phyloP scores from a whole-genome alignment of 176 grass and related monocot species.

The Lolium perenne region DNA sequence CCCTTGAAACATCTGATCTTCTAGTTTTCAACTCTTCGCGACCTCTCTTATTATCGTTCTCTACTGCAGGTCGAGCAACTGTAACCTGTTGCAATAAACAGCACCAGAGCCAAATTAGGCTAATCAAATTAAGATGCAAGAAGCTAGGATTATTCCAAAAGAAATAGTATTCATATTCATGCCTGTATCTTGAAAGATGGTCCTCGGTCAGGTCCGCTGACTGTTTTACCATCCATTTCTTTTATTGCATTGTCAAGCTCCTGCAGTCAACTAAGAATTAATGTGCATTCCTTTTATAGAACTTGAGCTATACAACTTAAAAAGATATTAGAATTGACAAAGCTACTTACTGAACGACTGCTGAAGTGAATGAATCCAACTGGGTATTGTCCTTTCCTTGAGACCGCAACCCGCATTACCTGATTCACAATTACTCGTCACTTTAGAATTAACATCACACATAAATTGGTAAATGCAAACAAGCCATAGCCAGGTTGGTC shows the following conservation, averaged over 20 bases:
- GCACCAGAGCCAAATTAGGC: conserved; percentile 22
- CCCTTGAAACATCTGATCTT: conserved; percentile 44
- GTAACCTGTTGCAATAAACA: conserved; percentile 67
- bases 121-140: conserved; percentile 20
- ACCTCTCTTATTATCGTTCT: conserved; percentile 63
- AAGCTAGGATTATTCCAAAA: conserved; percentile 16
- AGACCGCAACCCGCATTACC: conserved; percentile 66
- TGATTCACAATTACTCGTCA: conserved; percentile 53
- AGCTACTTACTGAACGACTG: conserved; percentile 61
- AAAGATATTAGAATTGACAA: conserved; percentile 27
- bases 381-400: conserved; percentile 72
- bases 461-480: conserved; percentile 33
- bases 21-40: conserved; percentile 62
- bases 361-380: conserved; percentile 85
- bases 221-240: conserved; percentile 83
- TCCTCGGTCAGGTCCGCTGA: conserved; percentile 65
- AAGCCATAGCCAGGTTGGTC: conserved; percentile 1
- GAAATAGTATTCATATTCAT: conserved; percentile 42
- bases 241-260: conserved; percentile 69
- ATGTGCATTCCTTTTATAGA: conserved; percentile 29
- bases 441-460: conserved; percentile 36
- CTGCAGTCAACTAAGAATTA: conserved; percentile 46
- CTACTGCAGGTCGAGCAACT: conserved; percentile 71
- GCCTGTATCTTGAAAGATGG: conserved; percentile 74
- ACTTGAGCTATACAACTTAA: conserved; percentile 7